Evolutionary conservation across 495 filamentous ascomycete species (phyloP), one percentile per base, ranked within the genome.

Genomic region (Pseudotulostoma volvatum): DNA sequence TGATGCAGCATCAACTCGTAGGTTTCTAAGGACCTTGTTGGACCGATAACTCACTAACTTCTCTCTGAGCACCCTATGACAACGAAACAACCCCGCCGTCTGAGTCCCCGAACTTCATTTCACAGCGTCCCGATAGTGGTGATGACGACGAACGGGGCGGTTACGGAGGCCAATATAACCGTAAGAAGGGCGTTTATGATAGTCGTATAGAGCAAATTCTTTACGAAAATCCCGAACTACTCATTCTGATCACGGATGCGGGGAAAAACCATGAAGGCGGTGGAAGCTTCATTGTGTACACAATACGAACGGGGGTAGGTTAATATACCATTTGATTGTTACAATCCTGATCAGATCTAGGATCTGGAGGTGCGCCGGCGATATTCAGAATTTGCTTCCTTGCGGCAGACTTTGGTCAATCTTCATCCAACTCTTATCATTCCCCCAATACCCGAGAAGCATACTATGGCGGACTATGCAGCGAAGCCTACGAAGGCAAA

Each of bases 401-500:
- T 97, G 33, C 71, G 90, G 43, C 78, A 84, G 48, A 87, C 87
- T 1, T 72, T 97, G 13, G 81, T 85, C 15, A 79, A 80, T 43
- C 66, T 97, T 39, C 92, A 96, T 48, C 90, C 90, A 1, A 95
- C 90, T 2, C 71, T 96, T 23, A 77, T 97, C 44, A 81, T 97
- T 37, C 90, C 90, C 1, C 90, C 90, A 1, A 97, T 97, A 45
- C 90, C 90, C 7, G 90, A 97, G 61, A 97, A 97, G 56, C 90
- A 96, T 53, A 85, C 84, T 38, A 88, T 96, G 79, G 88, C 90
- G 34, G 90, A 97, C 52, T 97, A 97, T 55, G 90, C 90, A 17
- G 87, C 92, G 14, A 94, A 93, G 46, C 90, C 90, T 0, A 95
- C 90, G 19, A 93, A 87, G 53, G 90, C 90, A 18, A 97, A 95